phyloP scores from a whole-genome alignment of 768 basidiomycete species.

The Cystobasidium ongulense region DNA sequence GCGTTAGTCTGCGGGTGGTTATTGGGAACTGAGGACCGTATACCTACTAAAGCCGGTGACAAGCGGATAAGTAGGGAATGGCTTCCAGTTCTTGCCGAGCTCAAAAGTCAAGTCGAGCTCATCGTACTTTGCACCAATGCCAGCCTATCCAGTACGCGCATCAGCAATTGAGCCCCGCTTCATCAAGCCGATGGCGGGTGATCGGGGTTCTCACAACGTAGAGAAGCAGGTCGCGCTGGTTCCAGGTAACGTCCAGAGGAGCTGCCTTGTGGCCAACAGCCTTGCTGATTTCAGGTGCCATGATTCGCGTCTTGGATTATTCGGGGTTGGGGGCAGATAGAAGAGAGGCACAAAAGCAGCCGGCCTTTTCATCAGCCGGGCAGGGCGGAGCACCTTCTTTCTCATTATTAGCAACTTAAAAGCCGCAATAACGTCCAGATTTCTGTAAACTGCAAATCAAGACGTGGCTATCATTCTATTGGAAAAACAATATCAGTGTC shows the following conservation, averaged over 20 bases:
- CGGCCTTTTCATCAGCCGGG: no score
- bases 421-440: no score
- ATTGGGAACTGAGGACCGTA: constrained; percentile 44
- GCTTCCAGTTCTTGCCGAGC: constrained; percentile 54
- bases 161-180: background rate
- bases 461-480: no score
- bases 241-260: constrained; percentile 65
- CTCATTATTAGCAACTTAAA: no score
- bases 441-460: no score
- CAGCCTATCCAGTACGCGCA: constrained; percentile 41
- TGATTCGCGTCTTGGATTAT: no score
- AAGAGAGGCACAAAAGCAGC: no score
- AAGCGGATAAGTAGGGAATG: constrained; percentile 78
- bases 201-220: constrained; percentile 53
- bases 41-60: constrained; percentile 59
- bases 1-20: background rate
- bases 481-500: no score
- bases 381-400: no score
- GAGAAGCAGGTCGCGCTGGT: constrained; percentile 67
- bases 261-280: constrained; percentile 57
- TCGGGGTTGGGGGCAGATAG: no score
- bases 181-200: background rate
- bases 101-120: constrained; percentile 65
- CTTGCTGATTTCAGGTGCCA: constrained; percentile 58
- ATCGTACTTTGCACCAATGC: constrained; percentile 69